These are phyloP conservation scores for Dactylonectria macrodidyma DNA, from an alignment of 2,329 filamentous ascomycete genomes.

Conservation along the genomic window DNA sequence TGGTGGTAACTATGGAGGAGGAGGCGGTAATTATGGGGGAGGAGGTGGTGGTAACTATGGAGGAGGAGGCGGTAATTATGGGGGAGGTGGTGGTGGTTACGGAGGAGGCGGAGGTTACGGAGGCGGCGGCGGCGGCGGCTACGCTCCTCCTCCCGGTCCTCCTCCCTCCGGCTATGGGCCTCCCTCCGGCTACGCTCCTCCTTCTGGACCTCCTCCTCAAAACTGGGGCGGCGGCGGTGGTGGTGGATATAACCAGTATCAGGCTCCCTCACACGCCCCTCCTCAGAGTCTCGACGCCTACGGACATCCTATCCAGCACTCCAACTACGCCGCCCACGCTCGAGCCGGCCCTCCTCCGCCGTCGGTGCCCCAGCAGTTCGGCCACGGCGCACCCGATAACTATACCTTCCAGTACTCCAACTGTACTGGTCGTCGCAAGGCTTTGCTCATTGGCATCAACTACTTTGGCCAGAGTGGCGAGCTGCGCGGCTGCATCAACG, in stretches of 20 bases:
- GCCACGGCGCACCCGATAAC: constrained; percentile 76
- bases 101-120: constrained; percentile 21
- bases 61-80: constrained; percentile 18
- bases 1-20: constrained; percentile 12
- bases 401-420: constrained; percentile 85
- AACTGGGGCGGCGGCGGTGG: constrained; percentile 30
- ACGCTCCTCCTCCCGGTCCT: constrained; percentile 46
- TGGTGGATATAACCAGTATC: constrained; percentile 42
- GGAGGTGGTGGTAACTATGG: constrained; percentile 40
- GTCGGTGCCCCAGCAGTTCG: constrained; percentile 69
- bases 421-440: constrained; percentile 81
- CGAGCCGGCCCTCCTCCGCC: constrained; percentile 62
- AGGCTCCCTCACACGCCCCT: constrained; percentile 56
- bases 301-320: constrained; percentile 59
- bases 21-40: constrained; percentile 22
- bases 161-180: constrained; percentile 48
- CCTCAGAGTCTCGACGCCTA: constrained; percentile 62
- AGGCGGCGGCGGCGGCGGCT: constrained; percentile 44
- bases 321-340: constrained; percentile 47
- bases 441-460: constrained; percentile 85
- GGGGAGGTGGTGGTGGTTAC: not conserved
- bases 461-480: constrained; percentile 82
- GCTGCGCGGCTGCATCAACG: constrained; percentile 85
- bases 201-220: constrained; percentile 41
- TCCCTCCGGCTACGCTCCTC: constrained; percentile 45